Conservation (phyloP, 1,284 basidiomycete genomes). For the Trichosporon inkin region DNA sequence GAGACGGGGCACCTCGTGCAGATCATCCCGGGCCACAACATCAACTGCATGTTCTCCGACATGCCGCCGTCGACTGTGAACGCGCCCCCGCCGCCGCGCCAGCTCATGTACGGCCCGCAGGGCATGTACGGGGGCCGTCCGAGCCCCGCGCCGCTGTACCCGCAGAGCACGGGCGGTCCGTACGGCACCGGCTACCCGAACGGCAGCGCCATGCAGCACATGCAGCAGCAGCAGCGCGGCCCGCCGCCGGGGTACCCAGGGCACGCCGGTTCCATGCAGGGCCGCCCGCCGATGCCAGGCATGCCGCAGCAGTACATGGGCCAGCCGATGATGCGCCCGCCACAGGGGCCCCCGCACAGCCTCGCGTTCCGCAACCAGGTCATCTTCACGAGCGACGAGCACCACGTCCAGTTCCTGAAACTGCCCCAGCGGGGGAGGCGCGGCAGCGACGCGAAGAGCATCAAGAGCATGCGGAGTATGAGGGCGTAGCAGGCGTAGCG, state of each 20-base stretch:
- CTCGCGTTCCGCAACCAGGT: constrained; percentile 40
- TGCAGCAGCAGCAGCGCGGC: constrained; percentile 12
- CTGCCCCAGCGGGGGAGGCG: constrained; percentile 28
- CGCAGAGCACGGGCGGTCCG: not conserved
- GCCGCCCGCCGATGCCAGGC: constrained; percentile 10
- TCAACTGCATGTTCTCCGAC: constrained; percentile 88
- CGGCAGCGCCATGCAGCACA: not conserved
- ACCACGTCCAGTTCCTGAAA: constrained; percentile 50
- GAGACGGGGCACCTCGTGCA: constrained; percentile 88
- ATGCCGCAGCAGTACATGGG: constrained; percentile 9
- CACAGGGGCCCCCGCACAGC: constrained; percentile 20
- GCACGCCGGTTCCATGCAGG: constrained; percentile 14
- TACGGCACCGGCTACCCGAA: not conserved
- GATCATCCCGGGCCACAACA: constrained; percentile 87
- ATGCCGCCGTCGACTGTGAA: constrained; percentile 68
- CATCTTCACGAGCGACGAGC: constrained; percentile 48
- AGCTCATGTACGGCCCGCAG: constrained; percentile 32
- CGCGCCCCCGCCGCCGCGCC: constrained; percentile 34
- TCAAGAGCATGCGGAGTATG: constrained; percentile 35
- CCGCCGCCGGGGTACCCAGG: constrained; percentile 10
- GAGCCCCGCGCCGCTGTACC: constrained; percentile 4
- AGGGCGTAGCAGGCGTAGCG: constrained; percentile 74
- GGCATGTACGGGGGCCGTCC: constrained; percentile 14
- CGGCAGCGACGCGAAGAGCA: constrained; percentile 6
- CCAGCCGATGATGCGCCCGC: constrained; percentile 14